Conservation (phyloP, 129 eudicot species). For the Solidago caesia region DNA sequence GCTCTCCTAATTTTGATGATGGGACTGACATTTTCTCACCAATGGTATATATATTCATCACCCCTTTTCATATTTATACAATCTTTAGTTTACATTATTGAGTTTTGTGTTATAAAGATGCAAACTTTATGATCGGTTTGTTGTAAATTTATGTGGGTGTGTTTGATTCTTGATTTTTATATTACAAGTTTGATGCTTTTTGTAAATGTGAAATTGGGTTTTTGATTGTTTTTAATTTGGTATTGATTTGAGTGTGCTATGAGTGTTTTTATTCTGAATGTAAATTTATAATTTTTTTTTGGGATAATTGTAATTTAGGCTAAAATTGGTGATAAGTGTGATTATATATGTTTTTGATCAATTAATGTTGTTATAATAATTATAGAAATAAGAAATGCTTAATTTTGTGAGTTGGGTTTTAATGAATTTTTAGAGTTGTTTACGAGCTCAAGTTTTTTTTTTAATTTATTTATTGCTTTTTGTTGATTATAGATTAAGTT, state of each 20-base stretch:
- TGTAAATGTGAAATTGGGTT: conserved; percentile 11
- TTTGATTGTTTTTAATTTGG: not conserved
- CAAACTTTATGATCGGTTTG: conserved; percentile 31
- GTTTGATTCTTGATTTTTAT: conserved; percentile 15
- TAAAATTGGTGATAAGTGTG: conserved; percentile 4
- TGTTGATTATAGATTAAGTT: not conserved
- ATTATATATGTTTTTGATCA: conserved; percentile 21
- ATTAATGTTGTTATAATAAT: conserved; percentile 5
- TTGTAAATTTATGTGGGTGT: conserved; percentile 3
- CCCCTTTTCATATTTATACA: not conserved
- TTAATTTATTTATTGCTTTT: not conserved
- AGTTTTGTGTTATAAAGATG: not conserved
- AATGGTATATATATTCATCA: conserved; percentile 13
- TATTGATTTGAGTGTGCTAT: conserved; percentile 12
- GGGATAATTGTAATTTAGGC: conserved; percentile 5
- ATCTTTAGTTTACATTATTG: conserved; percentile 19
- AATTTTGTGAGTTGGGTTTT: conserved; percentile 12
- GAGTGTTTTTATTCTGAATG: not conserved
- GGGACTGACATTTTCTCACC: conserved; percentile 32
- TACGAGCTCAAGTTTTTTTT: not conserved
- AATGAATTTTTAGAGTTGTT: not conserved
- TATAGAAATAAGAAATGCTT: not conserved
- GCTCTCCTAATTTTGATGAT: conserved; percentile 36
- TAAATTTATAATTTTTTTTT: not conserved
- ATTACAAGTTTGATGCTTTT: conserved; percentile 9